phyloP scores from a whole-genome alignment of 345 rosid species.

The Populus deltoides region DNA sequence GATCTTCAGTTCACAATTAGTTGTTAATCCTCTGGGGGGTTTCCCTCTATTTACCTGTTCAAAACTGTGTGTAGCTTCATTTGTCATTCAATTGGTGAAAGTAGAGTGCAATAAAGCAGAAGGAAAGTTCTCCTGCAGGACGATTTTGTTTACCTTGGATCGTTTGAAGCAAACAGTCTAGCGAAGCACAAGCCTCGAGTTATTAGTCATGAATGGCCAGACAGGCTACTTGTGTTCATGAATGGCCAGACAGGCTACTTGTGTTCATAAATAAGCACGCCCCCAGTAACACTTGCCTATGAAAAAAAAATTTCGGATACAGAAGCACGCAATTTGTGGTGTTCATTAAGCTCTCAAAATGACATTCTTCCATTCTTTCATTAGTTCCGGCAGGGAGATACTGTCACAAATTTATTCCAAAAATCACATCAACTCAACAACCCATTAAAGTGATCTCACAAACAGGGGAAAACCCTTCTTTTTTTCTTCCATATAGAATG shows the following conservation, averaged over 20 bases:
- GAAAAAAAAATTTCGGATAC: no score
- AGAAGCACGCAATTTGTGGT: not conserved
- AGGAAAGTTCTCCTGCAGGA: not conserved
- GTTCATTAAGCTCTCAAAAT: not conserved
- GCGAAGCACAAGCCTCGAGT: not conserved
- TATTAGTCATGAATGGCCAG: not conserved
- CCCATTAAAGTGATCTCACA: not conserved
- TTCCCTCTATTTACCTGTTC: not conserved
- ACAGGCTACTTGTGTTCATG: not conserved
- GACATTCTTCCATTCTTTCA: not conserved
- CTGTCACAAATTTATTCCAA: not conserved
- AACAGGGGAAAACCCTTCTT: not conserved
- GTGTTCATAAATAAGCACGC: no score
- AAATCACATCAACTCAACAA: not conserved
- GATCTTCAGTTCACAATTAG: conserved; percentile 44
- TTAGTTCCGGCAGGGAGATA: not conserved
- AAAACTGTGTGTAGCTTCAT: not conserved
- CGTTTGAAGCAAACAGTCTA: not conserved
- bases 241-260: no score
- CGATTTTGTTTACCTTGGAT: not conserved
- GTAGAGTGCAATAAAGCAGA: conserved; percentile 8
- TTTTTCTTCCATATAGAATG: no score
- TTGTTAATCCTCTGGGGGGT: not conserved
- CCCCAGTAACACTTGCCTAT: no score
- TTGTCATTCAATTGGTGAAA: not conserved